Conservation (phyloP, 108 stramenopile genomes). For the Cyclotella cryptica region DNA sequence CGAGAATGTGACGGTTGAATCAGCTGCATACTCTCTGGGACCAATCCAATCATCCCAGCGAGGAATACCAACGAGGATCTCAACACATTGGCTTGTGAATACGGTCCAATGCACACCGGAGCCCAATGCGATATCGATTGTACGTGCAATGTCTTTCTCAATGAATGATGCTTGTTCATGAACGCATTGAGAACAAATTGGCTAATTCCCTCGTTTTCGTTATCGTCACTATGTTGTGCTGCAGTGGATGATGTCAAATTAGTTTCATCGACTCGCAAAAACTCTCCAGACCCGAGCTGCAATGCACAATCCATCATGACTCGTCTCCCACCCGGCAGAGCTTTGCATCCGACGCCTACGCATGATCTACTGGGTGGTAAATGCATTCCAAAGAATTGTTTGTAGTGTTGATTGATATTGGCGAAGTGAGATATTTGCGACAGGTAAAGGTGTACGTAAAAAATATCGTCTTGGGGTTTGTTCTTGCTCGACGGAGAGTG, state of each 20-base stretch:
- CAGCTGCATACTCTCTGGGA: constrained; percentile 88
- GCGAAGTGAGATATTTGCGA: constrained; percentile 91
- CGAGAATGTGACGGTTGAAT: constrained; percentile 31
- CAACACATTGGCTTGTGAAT: constrained; percentile 94
- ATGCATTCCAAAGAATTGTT: constrained; percentile 76
- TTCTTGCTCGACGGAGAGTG: background rate
- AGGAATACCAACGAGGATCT: constrained; percentile 81
- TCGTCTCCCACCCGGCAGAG: constrained; percentile 76
- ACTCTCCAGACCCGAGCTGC: constrained; percentile 75
- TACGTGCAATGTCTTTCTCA: constrained; percentile 91
- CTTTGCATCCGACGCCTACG: constrained; percentile 72
- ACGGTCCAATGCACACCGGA: constrained; percentile 98
- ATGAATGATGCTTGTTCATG: constrained; percentile 59
- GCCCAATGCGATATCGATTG: constrained; percentile 96
- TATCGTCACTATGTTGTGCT: constrained; percentile 10
- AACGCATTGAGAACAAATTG: constrained; percentile 53
- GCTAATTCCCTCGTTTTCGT: constrained; percentile 19
- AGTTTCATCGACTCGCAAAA: constrained; percentile 51
- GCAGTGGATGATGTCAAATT: background rate
- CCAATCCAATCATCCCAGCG: constrained; percentile 95
- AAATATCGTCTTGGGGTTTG: constrained; percentile 77
- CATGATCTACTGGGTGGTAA: constrained; percentile 87
- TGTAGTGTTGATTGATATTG: constrained; percentile 89
- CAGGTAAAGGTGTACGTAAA: constrained; percentile 94
- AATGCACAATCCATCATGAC: constrained; percentile 86